Evolutionary conservation across 169 alveolate species (phyloP).

Genomic region (Plasmodium malariae): DNA sequence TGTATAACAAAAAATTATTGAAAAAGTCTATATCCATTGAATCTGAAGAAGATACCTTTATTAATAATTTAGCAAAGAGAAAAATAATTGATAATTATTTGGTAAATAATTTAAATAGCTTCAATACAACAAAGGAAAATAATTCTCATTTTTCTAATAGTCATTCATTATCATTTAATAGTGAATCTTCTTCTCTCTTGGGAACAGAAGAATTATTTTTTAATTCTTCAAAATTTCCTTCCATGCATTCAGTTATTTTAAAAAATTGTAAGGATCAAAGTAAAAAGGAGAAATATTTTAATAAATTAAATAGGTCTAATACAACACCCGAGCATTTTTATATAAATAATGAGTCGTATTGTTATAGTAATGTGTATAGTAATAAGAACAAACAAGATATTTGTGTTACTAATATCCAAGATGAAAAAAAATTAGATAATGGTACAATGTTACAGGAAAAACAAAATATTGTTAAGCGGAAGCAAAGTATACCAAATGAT

Average conservation of each 20-base stretch:
- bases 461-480: constrained; percentile 6
- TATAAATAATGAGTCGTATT: constrained; percentile 19
- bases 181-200: constrained; percentile 56
- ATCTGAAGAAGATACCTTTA: constrained; percentile 59
- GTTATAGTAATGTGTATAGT: constrained; percentile 3
- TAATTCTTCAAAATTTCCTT: constrained; percentile 65
- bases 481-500: constrained; percentile 5
- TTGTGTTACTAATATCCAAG: neutral
- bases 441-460: neutral
- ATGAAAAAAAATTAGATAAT: constrained; percentile 1
- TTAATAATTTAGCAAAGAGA: constrained; percentile 36
- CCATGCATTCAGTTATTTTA: constrained; percentile 65
- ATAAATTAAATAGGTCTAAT: constrained; percentile 40
- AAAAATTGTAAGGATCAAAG: constrained; percentile 12
- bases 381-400: constrained; percentile 8
- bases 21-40: constrained; percentile 48
- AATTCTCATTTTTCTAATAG: constrained; percentile 47
- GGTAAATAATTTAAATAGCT: constrained; percentile 42
- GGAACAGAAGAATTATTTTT: constrained; percentile 72
- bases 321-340: constrained; percentile 30
- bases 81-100: constrained; percentile 61
- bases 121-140: constrained; percentile 54
- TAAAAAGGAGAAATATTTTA: neutral
- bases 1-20: constrained; percentile 9
- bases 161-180: constrained; percentile 44